Base-by-base conservation (phyloP, 2,329 filamentous ascomycete species). In the Onygenales sp. region DNA sequence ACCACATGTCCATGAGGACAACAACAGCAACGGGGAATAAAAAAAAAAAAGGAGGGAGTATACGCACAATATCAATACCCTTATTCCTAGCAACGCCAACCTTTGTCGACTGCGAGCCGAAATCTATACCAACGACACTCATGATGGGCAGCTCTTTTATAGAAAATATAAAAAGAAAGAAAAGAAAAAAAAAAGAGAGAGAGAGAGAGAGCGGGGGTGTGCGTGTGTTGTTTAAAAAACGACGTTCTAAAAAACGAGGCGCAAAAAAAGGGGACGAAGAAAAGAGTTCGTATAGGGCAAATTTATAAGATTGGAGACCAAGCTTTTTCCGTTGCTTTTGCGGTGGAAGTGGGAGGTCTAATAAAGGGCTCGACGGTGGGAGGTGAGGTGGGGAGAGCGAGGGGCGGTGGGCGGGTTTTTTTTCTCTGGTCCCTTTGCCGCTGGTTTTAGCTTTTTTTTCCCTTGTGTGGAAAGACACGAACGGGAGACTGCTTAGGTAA, bases 21-120 rank as follows among this genome's bases (percentile, higher is more conserved):
- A 10, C 6, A 17, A 43, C 27, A 37, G 42, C 43, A 49, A 17
- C 17, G 50, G 37, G 49, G 13, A 59, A 59, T 48, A 59, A 49
- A n/a, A 32, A 46, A 53, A 48, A 42, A 49, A 46, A 47, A 47
- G 59, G 60, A 51, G 32, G 13, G 33, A 17, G 14, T 47, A 60
- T 69, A 93, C 90, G 70, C 82, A 95, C 90, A 72, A 98, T 93
- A 80, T 98, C 93, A 73, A 98, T 93, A 77, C 93, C 93, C 72
- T 94, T 91, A 76, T 97, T 97, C 73, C 93, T 85, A 70, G 93
- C 93, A 74, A 97, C 92, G 71, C 92, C 92, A 75, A 97, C 87
- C 69, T 95, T 91, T 71, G 92, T 95, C 82, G 94, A 95, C 72
- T 95, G 84, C 63, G 89, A 89, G 78, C 92, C 92, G 77, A 97